phyloP scores from a whole-genome alignment of 441 rosid genomes.

The Adansonia rubrostipa region DNA sequence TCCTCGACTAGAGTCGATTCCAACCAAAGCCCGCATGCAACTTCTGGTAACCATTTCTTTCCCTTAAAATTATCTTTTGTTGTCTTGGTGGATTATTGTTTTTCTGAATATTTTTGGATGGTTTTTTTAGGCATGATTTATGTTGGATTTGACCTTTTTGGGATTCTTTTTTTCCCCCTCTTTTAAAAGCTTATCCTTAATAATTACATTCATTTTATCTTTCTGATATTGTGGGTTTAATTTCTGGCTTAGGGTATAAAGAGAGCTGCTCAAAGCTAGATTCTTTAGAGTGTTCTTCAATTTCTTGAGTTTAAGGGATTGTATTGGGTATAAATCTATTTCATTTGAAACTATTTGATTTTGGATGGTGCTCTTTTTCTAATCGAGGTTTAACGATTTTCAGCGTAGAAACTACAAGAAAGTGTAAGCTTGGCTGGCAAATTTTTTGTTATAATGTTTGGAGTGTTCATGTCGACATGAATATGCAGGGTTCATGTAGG shows the following conservation, averaged over 20 bases:
- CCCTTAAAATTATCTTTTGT: background rate
- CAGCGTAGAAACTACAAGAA: background rate
- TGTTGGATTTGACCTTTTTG: background rate
- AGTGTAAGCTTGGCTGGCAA: background rate
- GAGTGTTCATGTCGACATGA: background rate
- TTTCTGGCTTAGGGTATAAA: background rate
- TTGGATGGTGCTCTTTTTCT: background rate
- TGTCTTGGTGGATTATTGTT: constrained; percentile 17
- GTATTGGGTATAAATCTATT: constrained; percentile 13
- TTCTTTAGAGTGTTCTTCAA: background rate
- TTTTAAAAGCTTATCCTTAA: background rate
- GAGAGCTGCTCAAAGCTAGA: background rate
- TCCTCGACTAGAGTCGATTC: constrained; percentile 70
- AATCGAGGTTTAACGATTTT: background rate
- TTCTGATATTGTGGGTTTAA: background rate
- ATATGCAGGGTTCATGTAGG: background rate
- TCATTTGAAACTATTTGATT: background rate
- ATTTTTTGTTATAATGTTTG: background rate
- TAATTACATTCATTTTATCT: background rate
- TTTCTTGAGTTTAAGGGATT: constrained; percentile 9
- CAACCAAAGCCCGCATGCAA: constrained; percentile 52
- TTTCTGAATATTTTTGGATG: constrained; percentile 11
- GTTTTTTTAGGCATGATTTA: background rate
- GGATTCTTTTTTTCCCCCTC: background rate
- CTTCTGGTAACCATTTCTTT: constrained; percentile 52